Conservation (phyloP, 306 rosid genomes). For the Acacia melanoxylon region DNA sequence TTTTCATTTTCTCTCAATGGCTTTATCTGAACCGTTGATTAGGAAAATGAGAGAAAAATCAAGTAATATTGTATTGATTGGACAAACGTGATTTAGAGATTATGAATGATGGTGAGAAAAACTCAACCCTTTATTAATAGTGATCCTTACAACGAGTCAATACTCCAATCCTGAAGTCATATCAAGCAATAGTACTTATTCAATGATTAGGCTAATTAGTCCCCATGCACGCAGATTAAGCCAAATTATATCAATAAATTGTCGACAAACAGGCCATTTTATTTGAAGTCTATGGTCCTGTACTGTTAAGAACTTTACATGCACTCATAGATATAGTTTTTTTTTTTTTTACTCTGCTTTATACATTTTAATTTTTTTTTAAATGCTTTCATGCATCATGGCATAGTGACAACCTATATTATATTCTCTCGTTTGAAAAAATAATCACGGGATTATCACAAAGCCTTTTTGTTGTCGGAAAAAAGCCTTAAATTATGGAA, state of each 20-base stretch:
- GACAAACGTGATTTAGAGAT: no score
- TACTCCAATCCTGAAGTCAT: not conserved
- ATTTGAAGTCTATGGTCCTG: not conserved
- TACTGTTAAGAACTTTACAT: not conserved
- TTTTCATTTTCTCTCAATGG: no score
- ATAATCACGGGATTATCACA: not conserved
- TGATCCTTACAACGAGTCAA: not conserved
- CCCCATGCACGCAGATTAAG: not conserved
- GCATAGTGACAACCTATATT: no score
- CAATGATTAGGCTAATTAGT: not conserved
- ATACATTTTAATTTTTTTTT: no score
- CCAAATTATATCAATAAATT: not conserved
- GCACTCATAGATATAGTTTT: not conserved
- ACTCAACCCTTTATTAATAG: no score
- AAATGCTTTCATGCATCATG: no score
- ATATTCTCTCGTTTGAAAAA: not conserved
- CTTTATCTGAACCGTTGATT: no score
- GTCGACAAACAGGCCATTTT: not conserved
- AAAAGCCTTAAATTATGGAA: not conserved
- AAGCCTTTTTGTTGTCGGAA: not conserved
- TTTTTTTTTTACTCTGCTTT: no score
- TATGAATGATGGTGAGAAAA: no score
- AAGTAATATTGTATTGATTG: no score
- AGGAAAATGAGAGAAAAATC: no score
- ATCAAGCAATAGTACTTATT: not conserved